Percentiles rank a stretch among this genome's conserved stretches.
Conservation (phyloP, 139 green algal species). For the Picocystis salinarum region DNA sequence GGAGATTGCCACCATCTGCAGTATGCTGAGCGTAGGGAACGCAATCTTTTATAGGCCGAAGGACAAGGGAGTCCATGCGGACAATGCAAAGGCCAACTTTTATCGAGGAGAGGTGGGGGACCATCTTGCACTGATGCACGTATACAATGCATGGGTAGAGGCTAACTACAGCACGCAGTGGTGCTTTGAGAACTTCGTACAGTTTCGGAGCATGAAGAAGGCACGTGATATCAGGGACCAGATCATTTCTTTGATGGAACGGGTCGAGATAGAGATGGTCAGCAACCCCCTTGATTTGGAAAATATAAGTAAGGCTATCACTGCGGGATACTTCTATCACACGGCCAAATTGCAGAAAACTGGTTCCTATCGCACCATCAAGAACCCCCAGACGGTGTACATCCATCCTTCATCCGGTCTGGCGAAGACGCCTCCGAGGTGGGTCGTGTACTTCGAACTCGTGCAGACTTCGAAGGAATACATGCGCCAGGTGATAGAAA, state of each 20-base stretch:
- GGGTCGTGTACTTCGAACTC: slow-evolving; percentile 83
- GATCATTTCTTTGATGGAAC: slow-evolving; percentile 83
- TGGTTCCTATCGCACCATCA: slow-evolving; percentile 84
- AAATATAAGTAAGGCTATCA: slow-evolving; percentile 37
- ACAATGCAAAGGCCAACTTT: slow-evolving; percentile 83
- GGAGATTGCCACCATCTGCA: slow-evolving; percentile 72
- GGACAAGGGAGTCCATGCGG: slow-evolving; percentile 79
- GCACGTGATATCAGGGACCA: slow-evolving; percentile 90
- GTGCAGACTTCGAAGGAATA: slow-evolving; percentile 96
- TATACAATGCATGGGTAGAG: slow-evolving; percentile 73
- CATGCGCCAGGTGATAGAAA: slow-evolving; percentile 83
- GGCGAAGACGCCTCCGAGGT: slow-evolving; percentile 36
- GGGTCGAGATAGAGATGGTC: slow-evolving; percentile 80
- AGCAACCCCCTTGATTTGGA: slow-evolving; percentile 51
- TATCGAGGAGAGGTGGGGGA: slow-evolving; percentile 68
- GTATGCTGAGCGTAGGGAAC: slow-evolving; percentile 79
- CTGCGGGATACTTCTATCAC: slow-evolving; percentile 93
- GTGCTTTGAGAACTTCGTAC: slow-evolving; percentile 96
- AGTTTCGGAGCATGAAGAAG: slow-evolving; percentile 82
- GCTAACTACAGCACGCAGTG: slow-evolving; percentile 70
- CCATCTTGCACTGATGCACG: slow-evolving; percentile 81
- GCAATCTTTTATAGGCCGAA: slow-evolving; percentile 93
- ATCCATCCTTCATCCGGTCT: slow-evolving; percentile 78
- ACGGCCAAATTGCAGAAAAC: slow-evolving; percentile 60
- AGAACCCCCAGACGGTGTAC: slow-evolving; percentile 76